Evolutionary conservation across 2,329 filamentous ascomycete genomes (phyloP).

Genomic region (Botrytis byssoidea): DNA sequence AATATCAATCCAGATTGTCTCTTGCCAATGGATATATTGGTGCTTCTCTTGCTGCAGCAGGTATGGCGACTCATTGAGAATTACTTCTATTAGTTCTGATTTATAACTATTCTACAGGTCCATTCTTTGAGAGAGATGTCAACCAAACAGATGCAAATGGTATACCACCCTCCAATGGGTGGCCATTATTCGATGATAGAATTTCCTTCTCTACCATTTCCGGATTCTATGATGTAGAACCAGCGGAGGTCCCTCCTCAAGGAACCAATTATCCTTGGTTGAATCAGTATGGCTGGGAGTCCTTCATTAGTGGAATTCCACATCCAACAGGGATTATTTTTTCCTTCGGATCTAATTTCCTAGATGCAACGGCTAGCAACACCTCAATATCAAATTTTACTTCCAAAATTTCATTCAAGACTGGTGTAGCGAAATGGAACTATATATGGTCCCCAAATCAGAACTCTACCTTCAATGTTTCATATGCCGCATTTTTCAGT

Average conservation of each 20-base stretch:
- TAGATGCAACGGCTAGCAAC: slow-evolving; percentile 60
- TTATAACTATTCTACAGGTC: slow-evolving; percentile 26
- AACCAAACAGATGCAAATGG: slow-evolving; percentile 37
- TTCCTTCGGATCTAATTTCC: slow-evolving; percentile 52
- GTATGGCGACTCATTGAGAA: neutral
- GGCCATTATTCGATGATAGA: slow-evolving; percentile 63
- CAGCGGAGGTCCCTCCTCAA: slow-evolving; percentile 46
- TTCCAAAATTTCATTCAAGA: slow-evolving; percentile 61
- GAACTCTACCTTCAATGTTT: slow-evolving; percentile 53
- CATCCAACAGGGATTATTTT: slow-evolving; percentile 64
- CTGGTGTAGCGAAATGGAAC: slow-evolving; percentile 61
- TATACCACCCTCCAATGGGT: slow-evolving; percentile 53
- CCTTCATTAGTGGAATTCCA: slow-evolving; percentile 68
- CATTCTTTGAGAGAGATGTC: slow-evolving; percentile 38
- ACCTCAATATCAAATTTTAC: slow-evolving; percentile 59
- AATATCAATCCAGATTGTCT: slow-evolving; percentile 38
- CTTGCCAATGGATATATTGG: slow-evolving; percentile 38
- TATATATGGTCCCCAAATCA: slow-evolving; percentile 63
- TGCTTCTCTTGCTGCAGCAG: neutral
- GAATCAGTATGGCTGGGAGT: slow-evolving; percentile 67
- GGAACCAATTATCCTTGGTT: slow-evolving; percentile 67
- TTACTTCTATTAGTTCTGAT: neutral
- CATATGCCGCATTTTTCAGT: slow-evolving; percentile 59
- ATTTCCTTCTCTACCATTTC: slow-evolving; percentile 67
- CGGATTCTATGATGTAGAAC: slow-evolving; percentile 64